Percentiles rank a stretch among this genome's conserved stretches.
Evolutionary conservation across 495 filamentous ascomycete species (phyloP).

Genomic region (Penicillium fimorum): DNA sequence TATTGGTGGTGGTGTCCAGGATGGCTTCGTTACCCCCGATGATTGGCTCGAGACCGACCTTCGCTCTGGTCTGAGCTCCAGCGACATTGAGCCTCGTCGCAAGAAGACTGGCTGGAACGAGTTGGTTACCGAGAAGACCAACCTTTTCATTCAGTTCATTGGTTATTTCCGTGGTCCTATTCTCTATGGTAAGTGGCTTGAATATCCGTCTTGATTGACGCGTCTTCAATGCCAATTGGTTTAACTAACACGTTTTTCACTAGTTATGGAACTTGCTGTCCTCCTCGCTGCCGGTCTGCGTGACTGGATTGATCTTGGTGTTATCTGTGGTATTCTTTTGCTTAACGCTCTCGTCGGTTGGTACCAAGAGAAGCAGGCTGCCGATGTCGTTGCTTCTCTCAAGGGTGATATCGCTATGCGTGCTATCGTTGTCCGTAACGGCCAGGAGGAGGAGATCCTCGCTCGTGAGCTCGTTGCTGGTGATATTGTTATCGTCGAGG

Average conservation of each 20-base stretch:
- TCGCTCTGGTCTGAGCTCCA: slow-evolving; percentile 54
- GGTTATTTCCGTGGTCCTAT: slow-evolving; percentile 80
- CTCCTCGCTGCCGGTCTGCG: slow-evolving; percentile 74
- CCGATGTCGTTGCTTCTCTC: slow-evolving; percentile 74
- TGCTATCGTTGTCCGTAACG: slow-evolving; percentile 68
- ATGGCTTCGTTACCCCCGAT: slow-evolving; percentile 58
- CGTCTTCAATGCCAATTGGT: not conserved
- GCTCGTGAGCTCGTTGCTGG: slow-evolving; percentile 78
- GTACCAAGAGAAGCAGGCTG: slow-evolving; percentile 86
- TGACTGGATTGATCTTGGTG: slow-evolving; percentile 83
- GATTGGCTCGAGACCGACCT: slow-evolving; percentile 76
- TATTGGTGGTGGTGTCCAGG: slow-evolving; percentile 29
- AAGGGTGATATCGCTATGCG: slow-evolving; percentile 86
- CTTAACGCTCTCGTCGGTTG: slow-evolving; percentile 80
- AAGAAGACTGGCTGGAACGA: slow-evolving; percentile 73
- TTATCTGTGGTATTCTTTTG: slow-evolving; percentile 78
- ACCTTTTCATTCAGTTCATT: slow-evolving; percentile 73
- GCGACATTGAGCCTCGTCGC: slow-evolving; percentile 63
- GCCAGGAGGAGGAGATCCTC: slow-evolving; percentile 67
- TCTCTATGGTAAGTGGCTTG: slow-evolving; percentile 67
- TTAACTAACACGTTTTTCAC: slow-evolving; percentile 7
- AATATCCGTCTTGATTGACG: not conserved
- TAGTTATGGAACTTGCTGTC: slow-evolving; percentile 85
- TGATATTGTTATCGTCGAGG: slow-evolving; percentile 77
- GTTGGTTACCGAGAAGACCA: slow-evolving; percentile 71